phyloP scores from a whole-genome alignment of 768 basidiomycete genomes.

The Lyophyllum atratum region DNA sequence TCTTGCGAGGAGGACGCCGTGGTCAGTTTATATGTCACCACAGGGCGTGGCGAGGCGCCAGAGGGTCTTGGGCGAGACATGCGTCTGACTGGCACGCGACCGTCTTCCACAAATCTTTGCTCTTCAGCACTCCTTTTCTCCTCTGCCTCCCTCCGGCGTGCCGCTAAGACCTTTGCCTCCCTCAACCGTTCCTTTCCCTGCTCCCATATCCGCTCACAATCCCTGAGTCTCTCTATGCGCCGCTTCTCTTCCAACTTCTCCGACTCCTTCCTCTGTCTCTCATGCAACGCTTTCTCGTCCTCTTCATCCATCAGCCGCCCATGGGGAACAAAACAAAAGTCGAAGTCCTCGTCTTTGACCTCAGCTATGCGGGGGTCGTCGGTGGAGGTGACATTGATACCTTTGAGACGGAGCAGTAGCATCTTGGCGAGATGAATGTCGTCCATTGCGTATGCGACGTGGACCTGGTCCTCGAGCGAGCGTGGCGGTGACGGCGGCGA shows the following conservation, averaged over 20 bases:
- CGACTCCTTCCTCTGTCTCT: slow-evolving; percentile 29
- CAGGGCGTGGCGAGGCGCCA: slow-evolving; percentile 11
- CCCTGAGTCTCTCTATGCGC: slow-evolving; percentile 40
- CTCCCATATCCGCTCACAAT: slow-evolving; percentile 51
- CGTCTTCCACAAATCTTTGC: slow-evolving; percentile 19
- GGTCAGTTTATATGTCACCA: slow-evolving; percentile 22
- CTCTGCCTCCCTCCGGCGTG: slow-evolving; percentile 34
- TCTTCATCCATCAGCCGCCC: slow-evolving; percentile 44
- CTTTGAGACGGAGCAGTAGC: slow-evolving; percentile 62
- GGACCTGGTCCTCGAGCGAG: slow-evolving; percentile 65
- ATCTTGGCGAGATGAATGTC: slow-evolving; percentile 68
- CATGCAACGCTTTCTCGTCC: slow-evolving; percentile 36
- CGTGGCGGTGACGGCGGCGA: slow-evolving; percentile 42
- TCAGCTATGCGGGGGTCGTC: slow-evolving; percentile 64
- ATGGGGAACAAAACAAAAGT: slow-evolving; percentile 46
- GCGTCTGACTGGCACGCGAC: slow-evolving; percentile 30
- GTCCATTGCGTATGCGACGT: slow-evolving; percentile 67
- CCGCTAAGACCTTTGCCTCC: slow-evolving; percentile 35
- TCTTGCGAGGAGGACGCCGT: slow-evolving; percentile 11
- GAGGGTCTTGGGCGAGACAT: not conserved
- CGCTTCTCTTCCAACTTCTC: slow-evolving; percentile 36
- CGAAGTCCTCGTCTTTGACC: slow-evolving; percentile 56
- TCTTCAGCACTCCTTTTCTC: slow-evolving; percentile 23
- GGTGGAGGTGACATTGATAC: slow-evolving; percentile 59
- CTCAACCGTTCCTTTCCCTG: slow-evolving; percentile 44